A percentile compares a stretch with the other conserved stretches of the same genome.
These are phyloP conservation scores for Pseudocercospora ulei DNA, from an alignment of 2,329 filamentous ascomycete genomes.

Conservation along the genomic window DNA sequence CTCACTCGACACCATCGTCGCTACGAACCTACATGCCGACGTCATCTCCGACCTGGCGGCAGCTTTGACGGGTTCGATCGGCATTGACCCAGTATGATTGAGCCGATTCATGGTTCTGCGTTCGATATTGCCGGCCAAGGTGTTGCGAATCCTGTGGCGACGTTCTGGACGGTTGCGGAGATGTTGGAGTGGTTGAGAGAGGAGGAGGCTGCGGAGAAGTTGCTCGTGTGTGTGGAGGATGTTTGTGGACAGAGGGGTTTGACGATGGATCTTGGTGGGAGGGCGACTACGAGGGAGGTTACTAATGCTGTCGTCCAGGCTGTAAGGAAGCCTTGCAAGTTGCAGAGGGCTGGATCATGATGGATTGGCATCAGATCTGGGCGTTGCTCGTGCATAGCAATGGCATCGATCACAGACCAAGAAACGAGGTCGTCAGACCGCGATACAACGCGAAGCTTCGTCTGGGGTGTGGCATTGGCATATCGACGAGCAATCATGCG, in stretches of 20 bases:
- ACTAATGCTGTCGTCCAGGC: conserved; percentile 39
- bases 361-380: too few species aligned
- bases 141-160: conserved; percentile 52
- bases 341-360: conserved; percentile 8
- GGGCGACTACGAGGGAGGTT: conserved; percentile 37
- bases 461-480: too few species aligned
- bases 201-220: conserved; percentile 41
- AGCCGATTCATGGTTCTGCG: conserved; percentile 49
- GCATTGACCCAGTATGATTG: conserved; percentile 58
- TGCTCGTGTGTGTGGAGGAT: conserved; percentile 47
- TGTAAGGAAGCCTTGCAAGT: conserved; percentile 26
- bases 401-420: too few species aligned
- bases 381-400: too few species aligned
- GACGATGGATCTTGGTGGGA: conserved; percentile 48
- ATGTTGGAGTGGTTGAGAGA: conserved; percentile 52
- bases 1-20: conserved; percentile 54
- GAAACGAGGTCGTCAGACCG: too few species aligned
- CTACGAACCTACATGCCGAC: conserved; percentile 54
- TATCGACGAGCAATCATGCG: too few species aligned
- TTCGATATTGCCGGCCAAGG: conserved; percentile 52
- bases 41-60: conserved; percentile 63
- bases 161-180: conserved; percentile 51
- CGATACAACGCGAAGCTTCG: too few species aligned
- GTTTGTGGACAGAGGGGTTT: conserved; percentile 47
- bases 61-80: conserved; percentile 60